Evolutionary conservation across 1,284 basidiomycete genomes (phyloP).

Genomic region (Phellopilus nigrolimitatus): DNA sequence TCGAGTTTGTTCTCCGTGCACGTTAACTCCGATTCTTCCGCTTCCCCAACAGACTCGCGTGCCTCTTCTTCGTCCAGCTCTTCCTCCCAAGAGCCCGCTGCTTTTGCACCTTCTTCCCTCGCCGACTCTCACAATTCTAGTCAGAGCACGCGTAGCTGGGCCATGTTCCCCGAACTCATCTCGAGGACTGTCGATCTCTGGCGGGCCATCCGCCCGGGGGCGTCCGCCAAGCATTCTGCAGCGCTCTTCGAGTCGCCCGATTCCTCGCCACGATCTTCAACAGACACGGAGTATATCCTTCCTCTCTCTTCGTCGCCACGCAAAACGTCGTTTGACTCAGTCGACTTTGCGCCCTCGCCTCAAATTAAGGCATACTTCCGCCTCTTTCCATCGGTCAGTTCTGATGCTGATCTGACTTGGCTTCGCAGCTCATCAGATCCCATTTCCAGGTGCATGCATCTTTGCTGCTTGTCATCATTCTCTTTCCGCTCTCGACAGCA

Average conservation of each 20-base stretch:
- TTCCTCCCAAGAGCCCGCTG: slow-evolving; percentile 31
- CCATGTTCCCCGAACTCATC: slow-evolving; percentile 47
- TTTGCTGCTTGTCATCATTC: slow-evolving; percentile 59
- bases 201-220: slow-evolving; percentile 35
- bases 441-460: slow-evolving; percentile 50
- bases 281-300: slow-evolving; percentile 52
- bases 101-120: slow-evolving; percentile 19
- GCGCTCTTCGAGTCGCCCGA: slow-evolving; percentile 30
- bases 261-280: slow-evolving; percentile 48
- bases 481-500: slow-evolving; percentile 60
- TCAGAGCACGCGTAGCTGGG: slow-evolving; percentile 20
- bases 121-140: slow-evolving; percentile 21
- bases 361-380: slow-evolving; percentile 28
- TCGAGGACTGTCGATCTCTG: slow-evolving; percentile 50
- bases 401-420: slow-evolving; percentile 21
- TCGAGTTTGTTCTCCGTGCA: slow-evolving; percentile 11
- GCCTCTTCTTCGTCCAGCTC: slow-evolving; percentile 40
- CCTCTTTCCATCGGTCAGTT: slow-evolving; percentile 43
- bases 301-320: slow-evolving; percentile 62
- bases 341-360: slow-evolving; percentile 36
- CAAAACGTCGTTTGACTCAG: slow-evolving; percentile 46
- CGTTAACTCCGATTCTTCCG: not conserved
- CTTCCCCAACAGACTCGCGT: slow-evolving; percentile 22
- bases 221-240: slow-evolving; percentile 30
- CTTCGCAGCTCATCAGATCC: slow-evolving; percentile 25